These are phyloP conservation scores for Botrytis medusae DNA, from an alignment of 2,329 filamentous ascomycete species.

Conservation along the genomic window DNA sequence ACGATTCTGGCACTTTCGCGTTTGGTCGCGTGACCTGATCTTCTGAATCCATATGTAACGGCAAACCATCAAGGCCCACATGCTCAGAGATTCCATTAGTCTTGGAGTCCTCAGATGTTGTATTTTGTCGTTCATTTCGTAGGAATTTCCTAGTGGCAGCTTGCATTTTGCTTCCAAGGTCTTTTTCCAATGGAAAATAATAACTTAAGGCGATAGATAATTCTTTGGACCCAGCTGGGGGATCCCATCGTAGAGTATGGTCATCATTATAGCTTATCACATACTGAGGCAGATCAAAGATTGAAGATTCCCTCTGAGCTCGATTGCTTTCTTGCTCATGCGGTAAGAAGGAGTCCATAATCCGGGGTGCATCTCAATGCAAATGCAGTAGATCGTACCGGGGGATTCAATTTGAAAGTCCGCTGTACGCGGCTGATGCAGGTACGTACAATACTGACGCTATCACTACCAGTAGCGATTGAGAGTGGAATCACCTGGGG, in stretches of 20 bases:
- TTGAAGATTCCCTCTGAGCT: slow-evolving; percentile 19
- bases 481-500: not conserved
- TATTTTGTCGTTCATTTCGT: slow-evolving; percentile 16
- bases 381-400: not conserved
- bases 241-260: slow-evolving; percentile 27
- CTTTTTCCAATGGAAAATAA: slow-evolving; percentile 26
- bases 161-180: slow-evolving; percentile 28
- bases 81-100: not conserved
- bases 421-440: slow-evolving; percentile 6
- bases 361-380: slow-evolving; percentile 17
- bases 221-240: slow-evolving; percentile 26
- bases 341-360: slow-evolving; percentile 10
- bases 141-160: slow-evolving; percentile 26
- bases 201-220: slow-evolving; percentile 30
- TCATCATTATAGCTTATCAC: slow-evolving; percentile 26
- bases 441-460: not conserved
- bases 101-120: not conserved
- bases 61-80: slow-evolving; percentile 8
- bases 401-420: not conserved
- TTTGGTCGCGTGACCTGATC: slow-evolving; percentile 10
- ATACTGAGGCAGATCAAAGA: slow-evolving; percentile 25
- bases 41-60: slow-evolving; percentile 4
- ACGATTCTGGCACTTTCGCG: slow-evolving; percentile 6
- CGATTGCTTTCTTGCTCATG: slow-evolving; percentile 13
- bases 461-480: not conserved